Conservation (phyloP, 495 filamentous ascomycete genomes). For the Eremomyces bilateralis region DNA sequence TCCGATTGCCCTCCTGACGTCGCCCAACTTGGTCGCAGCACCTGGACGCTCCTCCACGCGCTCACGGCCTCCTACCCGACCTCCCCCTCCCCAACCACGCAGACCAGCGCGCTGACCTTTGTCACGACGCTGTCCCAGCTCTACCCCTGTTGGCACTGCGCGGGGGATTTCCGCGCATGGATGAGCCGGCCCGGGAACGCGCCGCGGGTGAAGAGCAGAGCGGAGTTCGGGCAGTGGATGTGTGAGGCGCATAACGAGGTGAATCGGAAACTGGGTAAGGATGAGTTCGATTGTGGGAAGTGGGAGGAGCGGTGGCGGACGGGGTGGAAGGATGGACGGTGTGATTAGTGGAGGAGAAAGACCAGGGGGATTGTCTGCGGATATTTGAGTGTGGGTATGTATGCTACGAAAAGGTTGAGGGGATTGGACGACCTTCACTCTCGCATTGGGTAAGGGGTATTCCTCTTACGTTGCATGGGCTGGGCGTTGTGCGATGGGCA, state of each 20-base stretch:
- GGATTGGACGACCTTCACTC: no score
- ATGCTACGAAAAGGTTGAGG: no score
- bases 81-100: conserved; percentile 37
- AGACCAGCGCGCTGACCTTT: conserved; percentile 57
- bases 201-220: conserved; percentile 40
- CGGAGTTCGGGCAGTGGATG: conserved; percentile 79
- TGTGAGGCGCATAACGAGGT: conserved; percentile 97
- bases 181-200: conserved; percentile 43
- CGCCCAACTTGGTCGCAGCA: conserved; percentile 57
- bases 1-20: conserved; percentile 48
- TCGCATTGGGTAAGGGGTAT: no score
- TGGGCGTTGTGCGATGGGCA: no score
- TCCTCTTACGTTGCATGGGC: no score
- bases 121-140: conserved; percentile 56
- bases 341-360: conserved; percentile 22
- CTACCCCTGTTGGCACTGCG: conserved; percentile 91
- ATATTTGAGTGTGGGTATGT: no score
- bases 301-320: conserved; percentile 93
- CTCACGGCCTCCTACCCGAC: conserved; percentile 73
- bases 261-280: conserved; percentile 82
- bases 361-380: no score
- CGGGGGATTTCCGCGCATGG: conserved; percentile 73
- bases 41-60: conserved; percentile 86
- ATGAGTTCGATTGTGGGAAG: conserved; percentile 67
- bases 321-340: conserved; percentile 71